A percentile compares a stretch with the other conserved stretches of the same genome.
Evolutionary conservation across 257 asterid species (phyloP).

Genomic region (Coffea eugenioides): DNA sequence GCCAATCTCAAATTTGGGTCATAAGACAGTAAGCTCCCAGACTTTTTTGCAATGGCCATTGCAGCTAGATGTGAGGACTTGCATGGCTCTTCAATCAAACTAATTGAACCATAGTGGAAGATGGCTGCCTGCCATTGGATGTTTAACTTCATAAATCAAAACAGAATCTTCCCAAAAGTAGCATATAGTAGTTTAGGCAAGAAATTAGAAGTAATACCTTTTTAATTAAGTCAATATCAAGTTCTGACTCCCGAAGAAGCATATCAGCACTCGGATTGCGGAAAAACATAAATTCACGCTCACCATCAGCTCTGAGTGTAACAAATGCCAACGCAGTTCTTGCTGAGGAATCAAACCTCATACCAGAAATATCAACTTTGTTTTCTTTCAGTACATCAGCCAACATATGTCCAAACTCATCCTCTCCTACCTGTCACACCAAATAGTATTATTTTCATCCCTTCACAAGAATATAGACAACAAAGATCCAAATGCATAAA

Average conservation of each 20-base stretch:
- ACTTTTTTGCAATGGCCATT: conserved; percentile 65
- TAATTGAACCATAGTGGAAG: conserved; percentile 91
- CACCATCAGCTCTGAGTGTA: conserved; percentile 85
- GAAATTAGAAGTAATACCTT: conserved; percentile 45
- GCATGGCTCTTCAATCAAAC: conserved; percentile 89
- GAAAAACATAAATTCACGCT: conserved; percentile 89
- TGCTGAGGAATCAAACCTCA: conserved; percentile 71
- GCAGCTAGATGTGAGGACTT: conserved; percentile 81
- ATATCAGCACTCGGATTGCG: conserved; percentile 97
- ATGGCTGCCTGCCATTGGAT: conserved; percentile 61
- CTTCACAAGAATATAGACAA: conserved; percentile 6
- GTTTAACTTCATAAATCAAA: conserved; percentile 16
- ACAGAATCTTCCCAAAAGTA: conserved; percentile 7
- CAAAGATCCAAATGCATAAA: background rate
- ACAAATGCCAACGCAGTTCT: conserved; percentile 90
- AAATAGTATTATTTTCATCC: background rate
- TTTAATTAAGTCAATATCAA: conserved; percentile 57
- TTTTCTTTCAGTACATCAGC: conserved; percentile 69
- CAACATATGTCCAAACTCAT: conserved; percentile 87
- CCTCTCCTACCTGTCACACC: conserved; percentile 71
- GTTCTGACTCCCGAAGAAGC: conserved; percentile 74
- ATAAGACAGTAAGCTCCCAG: conserved; percentile 79
- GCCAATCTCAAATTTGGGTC: conserved; percentile 93
- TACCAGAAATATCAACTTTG: conserved; percentile 74
- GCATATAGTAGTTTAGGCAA: conserved; percentile 2